Conservation (phyloP, 352 stramenopile genomes). For the Albugo laibachii region DNA sequence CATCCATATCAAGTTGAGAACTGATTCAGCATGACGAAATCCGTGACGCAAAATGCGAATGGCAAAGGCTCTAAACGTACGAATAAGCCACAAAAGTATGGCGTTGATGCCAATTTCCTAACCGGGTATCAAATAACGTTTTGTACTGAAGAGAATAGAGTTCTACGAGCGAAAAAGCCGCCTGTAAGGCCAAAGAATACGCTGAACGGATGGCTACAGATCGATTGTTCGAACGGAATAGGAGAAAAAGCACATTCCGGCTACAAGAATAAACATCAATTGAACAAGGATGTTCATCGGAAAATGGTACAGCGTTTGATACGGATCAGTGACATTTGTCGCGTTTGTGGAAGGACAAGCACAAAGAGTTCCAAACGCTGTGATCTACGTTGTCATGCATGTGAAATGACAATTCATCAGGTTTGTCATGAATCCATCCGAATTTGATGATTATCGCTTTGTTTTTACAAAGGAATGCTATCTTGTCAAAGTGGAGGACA, state of each 20-base stretch:
- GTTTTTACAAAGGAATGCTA: constrained; percentile 22
- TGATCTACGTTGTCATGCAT: constrained; percentile 35
- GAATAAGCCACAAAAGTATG: no score
- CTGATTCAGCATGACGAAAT: no score
- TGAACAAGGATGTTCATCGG: constrained; percentile 5
- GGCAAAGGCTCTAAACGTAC: no score
- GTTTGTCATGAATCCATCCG: not conserved
- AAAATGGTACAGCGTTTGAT: constrained; percentile 56
- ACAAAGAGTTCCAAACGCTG: constrained; percentile 26
- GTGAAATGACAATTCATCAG: constrained; percentile 53
- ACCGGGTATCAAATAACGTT: no score
- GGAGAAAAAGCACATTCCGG: not conserved
- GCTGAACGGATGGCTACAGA: not conserved
- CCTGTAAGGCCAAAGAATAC: not conserved
- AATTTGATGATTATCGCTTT: not conserved
- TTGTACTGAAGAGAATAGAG: no score
- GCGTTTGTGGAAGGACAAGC: constrained; percentile 33
- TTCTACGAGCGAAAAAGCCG: not conserved
- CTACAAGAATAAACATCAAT: constrained; percentile 6
- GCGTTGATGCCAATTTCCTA: no score
- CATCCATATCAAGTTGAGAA: no score
- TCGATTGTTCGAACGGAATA: not conserved
- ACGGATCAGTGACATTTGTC: constrained; percentile 40
- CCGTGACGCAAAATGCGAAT: no score
- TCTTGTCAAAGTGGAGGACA: constrained; percentile 15